phyloP scores from a whole-genome alignment of 208 protist genomes.

The Vickermania spadyakhi region DNA sequence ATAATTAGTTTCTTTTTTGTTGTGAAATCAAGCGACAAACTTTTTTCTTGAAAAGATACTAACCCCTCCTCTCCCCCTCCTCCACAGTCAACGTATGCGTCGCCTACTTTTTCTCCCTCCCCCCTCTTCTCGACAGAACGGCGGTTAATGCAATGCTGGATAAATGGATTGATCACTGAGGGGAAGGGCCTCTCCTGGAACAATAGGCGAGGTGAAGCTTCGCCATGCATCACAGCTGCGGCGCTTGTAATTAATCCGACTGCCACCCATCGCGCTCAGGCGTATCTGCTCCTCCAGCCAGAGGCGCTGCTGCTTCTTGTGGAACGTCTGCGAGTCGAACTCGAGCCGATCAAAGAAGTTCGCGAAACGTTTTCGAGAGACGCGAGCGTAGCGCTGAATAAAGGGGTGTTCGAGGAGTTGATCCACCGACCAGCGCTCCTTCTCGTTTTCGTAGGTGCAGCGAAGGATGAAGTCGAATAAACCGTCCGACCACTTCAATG shows the following conservation, averaged over 20 bases:
- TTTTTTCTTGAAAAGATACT: too few species aligned
- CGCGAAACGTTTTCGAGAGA: constrained; percentile 61
- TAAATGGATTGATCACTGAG: constrained; percentile 61
- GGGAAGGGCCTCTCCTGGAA: constrained; percentile 29
- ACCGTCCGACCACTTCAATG: constrained; percentile 51
- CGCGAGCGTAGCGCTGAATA: constrained; percentile 42
- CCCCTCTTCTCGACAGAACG: too few species aligned
- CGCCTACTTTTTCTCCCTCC: too few species aligned
- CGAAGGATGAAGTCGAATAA: constrained; percentile 80
- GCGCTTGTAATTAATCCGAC: constrained; percentile 33
- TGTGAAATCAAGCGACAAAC: too few species aligned
- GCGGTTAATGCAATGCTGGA: constrained; percentile 17
- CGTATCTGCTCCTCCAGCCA: constrained; percentile 64
- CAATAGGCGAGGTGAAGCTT: constrained; percentile 59
- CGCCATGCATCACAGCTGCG: constrained; percentile 58
- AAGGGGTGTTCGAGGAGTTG: constrained; percentile 73
- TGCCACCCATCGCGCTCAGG: constrained; percentile 41
- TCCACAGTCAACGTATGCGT: too few species aligned
- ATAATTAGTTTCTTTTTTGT: too few species aligned
- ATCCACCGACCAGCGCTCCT: constrained; percentile 44
- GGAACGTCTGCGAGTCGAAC: constrained; percentile 52
- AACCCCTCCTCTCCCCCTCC: too few species aligned
- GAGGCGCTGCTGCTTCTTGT: constrained; percentile 55
- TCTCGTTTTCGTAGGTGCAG: constrained; percentile 36
- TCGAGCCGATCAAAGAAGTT: constrained; percentile 68